Base-by-base conservation (phyloP, 192 early-diverging fungal species). In the Backusella psychrophila region DNA sequence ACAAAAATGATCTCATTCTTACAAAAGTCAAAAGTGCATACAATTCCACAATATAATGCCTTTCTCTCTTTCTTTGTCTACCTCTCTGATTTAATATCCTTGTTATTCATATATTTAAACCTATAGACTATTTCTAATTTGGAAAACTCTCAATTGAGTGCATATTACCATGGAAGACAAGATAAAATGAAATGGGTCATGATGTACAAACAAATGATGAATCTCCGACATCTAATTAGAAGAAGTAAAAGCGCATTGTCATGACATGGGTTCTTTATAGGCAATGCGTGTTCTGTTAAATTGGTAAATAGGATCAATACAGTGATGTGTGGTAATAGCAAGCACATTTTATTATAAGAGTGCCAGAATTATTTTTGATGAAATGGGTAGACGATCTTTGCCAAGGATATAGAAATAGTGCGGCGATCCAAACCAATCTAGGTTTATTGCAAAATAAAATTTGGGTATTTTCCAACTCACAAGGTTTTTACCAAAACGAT, bases 371-470 rank as follows among this genome's bases (percentile, higher is more conserved):
- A 1, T 39, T 39, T 39, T 59, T 59, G 3, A 59, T 26, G 5
- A 56, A 26, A 29, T 6, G 8, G 21, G 21, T 4, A 63, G 56
- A 14, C 21, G 11, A 11, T 63, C 56, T 29, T 21, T 29, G 56
- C 56, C 56, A 63, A 63, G 56, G 9, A 63, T 63, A 63, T 29
- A 4, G 23, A 29, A 26, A 63, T 63, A 29, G 3, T 63, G 56
- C 56, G 56, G 56, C 56, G 23, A 63, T 63, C 56, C 56, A 63
- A 63, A 63, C 56, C 7, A 63, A 63, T 63, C 56, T 63, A 63
- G 56, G 53, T 21, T 56, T 21, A 26, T 21, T 56, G n/a, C 17
- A 56, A 56, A 56, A 56, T n/a, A 56, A 26, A 56, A 53, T 6
- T 1, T 53, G 52, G 53, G 15, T 23, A 56, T 56, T 23, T 56